Conservation (phyloP, 169 alveolate genomes). For the Plasmodium gaboni region DNA sequence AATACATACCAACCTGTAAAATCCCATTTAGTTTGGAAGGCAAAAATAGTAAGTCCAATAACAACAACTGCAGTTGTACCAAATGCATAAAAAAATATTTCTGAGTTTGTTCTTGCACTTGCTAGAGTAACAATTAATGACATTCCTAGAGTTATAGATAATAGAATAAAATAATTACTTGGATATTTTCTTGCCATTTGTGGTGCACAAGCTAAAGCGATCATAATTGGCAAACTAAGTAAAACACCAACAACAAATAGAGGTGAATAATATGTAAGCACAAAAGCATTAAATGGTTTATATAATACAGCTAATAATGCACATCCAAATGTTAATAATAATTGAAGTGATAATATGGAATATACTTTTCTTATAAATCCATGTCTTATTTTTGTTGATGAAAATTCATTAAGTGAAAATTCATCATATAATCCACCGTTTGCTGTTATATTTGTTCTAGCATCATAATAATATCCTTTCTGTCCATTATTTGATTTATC, state of each 20-base stretch:
- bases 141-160: conserved; percentile 68
- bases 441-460: conserved; percentile 28
- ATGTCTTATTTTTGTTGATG: conserved; percentile 87
- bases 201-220: conserved; percentile 71
- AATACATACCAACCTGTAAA: conserved; percentile 87
- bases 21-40: conserved; percentile 87
- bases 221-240: conserved; percentile 72
- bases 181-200: conserved; percentile 77
- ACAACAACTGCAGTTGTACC: conserved; percentile 85
- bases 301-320: conserved; percentile 67
- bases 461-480: conserved; percentile 46
- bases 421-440: conserved; percentile 67
- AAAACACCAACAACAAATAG: conserved; percentile 63
- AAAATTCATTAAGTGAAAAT: conserved; percentile 57
- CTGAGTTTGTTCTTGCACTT: conserved; percentile 66
- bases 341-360: conserved; percentile 83
- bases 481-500: conserved; percentile 1
- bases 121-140: conserved; percentile 49
- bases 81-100: conserved; percentile 81
- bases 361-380: conserved; percentile 90
- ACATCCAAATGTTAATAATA: conserved; percentile 82
- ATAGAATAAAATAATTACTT: conserved; percentile 73
- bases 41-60: conserved; percentile 83
- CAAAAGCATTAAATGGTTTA: conserved; percentile 67
- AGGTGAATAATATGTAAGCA: conserved; percentile 46